Percentiles rank a stretch among this genome's conserved stretches.
Conservation (phyloP, 768 basidiomycete genomes). For the Sarcodon aspratus region DNA sequence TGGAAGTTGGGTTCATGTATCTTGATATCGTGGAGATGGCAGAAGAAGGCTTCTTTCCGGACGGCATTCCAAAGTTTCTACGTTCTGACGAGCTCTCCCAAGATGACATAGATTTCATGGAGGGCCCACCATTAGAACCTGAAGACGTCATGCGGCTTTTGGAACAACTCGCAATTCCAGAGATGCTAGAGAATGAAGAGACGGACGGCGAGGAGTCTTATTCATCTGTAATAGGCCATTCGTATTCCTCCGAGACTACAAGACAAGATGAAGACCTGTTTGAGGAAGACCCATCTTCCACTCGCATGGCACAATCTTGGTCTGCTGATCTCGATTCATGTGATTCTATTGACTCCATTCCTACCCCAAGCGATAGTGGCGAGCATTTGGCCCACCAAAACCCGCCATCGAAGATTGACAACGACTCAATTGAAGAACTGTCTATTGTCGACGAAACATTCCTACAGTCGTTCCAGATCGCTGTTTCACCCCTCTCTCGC, state of each 20-base stretch:
- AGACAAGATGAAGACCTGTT: not conserved
- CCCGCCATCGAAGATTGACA: not conserved
- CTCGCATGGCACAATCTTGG: not conserved
- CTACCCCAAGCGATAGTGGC: not conserved
- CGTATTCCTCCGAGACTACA: not conserved
- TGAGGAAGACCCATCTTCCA: not conserved
- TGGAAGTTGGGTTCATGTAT: not conserved
- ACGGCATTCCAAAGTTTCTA: not conserved
- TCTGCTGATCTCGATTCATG: not conserved
- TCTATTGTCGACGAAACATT: not conserved
- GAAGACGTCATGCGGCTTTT: not conserved
- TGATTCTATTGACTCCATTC: not conserved
- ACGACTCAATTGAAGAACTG: not conserved
- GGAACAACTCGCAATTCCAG: not conserved
- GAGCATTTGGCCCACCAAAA: not conserved
- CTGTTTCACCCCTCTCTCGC: not conserved
- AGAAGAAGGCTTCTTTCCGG: not conserved
- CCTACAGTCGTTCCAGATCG: not conserved
- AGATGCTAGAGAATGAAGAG: not conserved
- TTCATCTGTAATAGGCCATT: not conserved
- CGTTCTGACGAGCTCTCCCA: not conserved
- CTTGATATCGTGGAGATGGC: not conserved
- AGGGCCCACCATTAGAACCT: not conserved
- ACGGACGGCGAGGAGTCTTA: not conserved
- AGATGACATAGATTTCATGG: not conserved